These are phyloP conservation scores for Microsporum ferrugineum DNA, from an alignment of 2,329 filamentous ascomycete species.

Conservation along the genomic window DNA sequence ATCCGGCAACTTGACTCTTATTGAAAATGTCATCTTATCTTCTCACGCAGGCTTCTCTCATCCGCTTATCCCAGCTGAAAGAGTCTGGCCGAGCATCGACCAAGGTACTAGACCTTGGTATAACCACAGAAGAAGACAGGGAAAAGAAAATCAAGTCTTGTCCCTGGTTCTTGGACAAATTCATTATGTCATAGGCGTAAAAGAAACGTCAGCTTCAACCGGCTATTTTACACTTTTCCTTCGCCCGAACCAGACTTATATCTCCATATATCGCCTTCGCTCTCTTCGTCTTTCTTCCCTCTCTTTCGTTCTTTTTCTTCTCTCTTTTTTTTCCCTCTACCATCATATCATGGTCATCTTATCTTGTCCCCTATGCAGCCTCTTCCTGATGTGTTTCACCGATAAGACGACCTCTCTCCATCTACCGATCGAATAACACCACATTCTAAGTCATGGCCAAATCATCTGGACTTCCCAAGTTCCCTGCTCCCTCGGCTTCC, in stretches of 20 bases:
- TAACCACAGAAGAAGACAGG: not conserved
- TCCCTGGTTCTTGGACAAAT: not conserved
- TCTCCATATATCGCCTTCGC: not conserved
- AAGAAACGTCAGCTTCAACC: not conserved
- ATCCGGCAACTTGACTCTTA: not conserved
- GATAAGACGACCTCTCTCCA: not conserved
- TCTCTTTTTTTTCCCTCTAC: not conserved
- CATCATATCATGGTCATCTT: not conserved
- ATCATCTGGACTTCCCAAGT: not conserved
- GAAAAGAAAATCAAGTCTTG: not conserved
- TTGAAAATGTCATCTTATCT: not conserved
- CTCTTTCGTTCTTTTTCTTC: not conserved
- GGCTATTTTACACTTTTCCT: not conserved
- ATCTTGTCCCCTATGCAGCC: not conserved
- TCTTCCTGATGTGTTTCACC: not conserved
- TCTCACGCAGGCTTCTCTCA: not conserved
- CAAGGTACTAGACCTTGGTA: not conserved
- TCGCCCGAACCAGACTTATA: not conserved
- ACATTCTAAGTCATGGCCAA: not conserved
- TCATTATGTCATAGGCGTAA: not conserved
- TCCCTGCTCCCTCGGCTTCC: not conserved
- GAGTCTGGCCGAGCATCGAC: not conserved
- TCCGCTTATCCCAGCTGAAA: not conserved
- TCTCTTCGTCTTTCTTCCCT: not conserved
- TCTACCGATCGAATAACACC: not conserved